Evolutionary conservation across 805 yeast species (phyloP), one percentile per base, ranked within the genome.

Genomic region (Nakazawaea holstii): DNA sequence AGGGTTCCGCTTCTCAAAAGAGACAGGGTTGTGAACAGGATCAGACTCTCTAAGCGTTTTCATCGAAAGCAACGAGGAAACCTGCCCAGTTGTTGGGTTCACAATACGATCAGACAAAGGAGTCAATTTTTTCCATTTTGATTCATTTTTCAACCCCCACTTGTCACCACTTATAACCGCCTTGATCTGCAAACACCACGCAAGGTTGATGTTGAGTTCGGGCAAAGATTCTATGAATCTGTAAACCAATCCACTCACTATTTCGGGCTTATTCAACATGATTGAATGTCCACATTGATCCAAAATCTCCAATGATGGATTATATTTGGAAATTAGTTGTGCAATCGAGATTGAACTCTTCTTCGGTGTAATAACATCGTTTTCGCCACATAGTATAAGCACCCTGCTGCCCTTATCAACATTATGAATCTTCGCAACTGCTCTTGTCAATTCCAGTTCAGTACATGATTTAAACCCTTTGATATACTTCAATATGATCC

Each of bases 121-220:
- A 39, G 70, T 69, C 6, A 80, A 69, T 31, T 72, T 66, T 58
- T 73, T 70, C 92, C 94, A 86, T 60, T 85, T 86, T 51, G 69
- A 73, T 58, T 83, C 86, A 57, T 85, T 86, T 61, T 85, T 85
- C 52, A 86, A 64, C 20, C 89, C 87, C 92, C 92, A 86, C 62
- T 86, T 85, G 55, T 79, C 85, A 2, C 84, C 85, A 26, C 79
- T 74, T 11, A 79, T 72, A 45, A 77, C 73, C 2, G 86, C 86
- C 55, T 80, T 77, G 14, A 79, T 70, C 52, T 76, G 72, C 45
- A 85, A 68, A 41, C 83, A 88, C 91, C 91, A 85, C 2, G 86
- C 77, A 26, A 84, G 78, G 17, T 82, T 77, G 32, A 86, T 70
- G 53, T 81, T 76, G 43, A 76, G 65, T 17, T 82, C 80, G 1